Base-by-base conservation (phyloP, 2,329 filamentous ascomycete genomes). In the Cladophialophora yegresii region DNA sequence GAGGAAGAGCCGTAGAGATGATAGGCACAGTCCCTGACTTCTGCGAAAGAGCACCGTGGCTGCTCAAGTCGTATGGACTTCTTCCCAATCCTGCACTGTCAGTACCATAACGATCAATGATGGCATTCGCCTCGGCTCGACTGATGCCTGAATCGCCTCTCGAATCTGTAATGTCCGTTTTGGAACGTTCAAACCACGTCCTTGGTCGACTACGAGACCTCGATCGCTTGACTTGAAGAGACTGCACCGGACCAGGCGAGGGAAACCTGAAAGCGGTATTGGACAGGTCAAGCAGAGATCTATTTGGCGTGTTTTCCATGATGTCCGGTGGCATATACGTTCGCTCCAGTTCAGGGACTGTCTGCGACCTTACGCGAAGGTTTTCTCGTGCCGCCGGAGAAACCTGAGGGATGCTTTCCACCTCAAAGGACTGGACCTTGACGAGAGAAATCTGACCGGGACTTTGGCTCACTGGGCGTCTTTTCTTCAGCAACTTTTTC, bases 401-500 rank as follows among this genome's bases (percentile, higher is more conserved):
- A 22, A 72, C 54, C 5, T 62, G 55, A 4, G 70, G 70, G 26
- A 71, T 58, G 20, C 59, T 56, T 12, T 68, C 58, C 28, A 30
- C 36, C 23, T 70, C 66, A 2, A 69, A 57, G 12, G 65, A 68
- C 28, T 55, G 64, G 20, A 68, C 61, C 40, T 65, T 60, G 26
- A 66, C 61, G 33, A 72, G 49, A 2, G 66, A 53, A 58, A 68
- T 32, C 32, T 60, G 53, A 13, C 43, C 26, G 45, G 61, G 55
- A 53, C 54, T 62, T 28, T 67, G 64, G 45, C 64, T 64, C 47
- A 68, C 63, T n/a, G 57, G 56, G 22, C 70, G 62, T 50, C 67
- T 71, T 54, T 72, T 72, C 54, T 68, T 64, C 28, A 64, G 59
- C n/a, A 65, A 53, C 49, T 69, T 71, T 63, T 67, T 67, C 20